These are phyloP conservation scores for Dactylonectria macrodidyma DNA, from an alignment of 2,329 filamentous ascomycete genomes.

Conservation along the genomic window DNA sequence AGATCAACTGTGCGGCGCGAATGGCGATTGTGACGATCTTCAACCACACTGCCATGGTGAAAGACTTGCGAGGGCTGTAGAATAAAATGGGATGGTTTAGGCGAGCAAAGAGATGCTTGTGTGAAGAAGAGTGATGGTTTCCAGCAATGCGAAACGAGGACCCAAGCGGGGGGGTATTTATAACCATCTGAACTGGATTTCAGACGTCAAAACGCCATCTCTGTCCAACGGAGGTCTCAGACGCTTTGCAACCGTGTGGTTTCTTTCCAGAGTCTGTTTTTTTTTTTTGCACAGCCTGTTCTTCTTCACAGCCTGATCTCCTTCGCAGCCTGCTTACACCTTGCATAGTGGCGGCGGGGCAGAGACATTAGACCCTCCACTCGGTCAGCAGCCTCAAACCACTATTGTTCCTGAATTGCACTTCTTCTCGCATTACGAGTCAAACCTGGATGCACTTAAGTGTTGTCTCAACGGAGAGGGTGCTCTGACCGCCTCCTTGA, in stretches of 20 bases:
- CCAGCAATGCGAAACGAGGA: background rate
- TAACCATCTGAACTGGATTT: background rate
- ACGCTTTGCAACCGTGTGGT: too few species aligned
- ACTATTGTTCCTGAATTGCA: background rate
- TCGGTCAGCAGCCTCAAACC: background rate
- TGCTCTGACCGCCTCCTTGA: too few species aligned
- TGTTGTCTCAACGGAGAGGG: too few species aligned
- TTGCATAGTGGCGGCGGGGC: background rate
- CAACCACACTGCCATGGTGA: constrained; percentile 7
- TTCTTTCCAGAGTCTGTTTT: background rate
- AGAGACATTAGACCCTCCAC: background rate
- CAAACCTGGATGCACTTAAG: too few species aligned
- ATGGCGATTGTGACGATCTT: constrained; percentile 17
- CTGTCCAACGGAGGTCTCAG: too few species aligned
- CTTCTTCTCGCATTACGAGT: too few species aligned
- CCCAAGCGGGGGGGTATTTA: background rate
- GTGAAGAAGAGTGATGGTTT: background rate
- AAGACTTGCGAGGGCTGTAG: background rate
- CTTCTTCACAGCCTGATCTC: background rate
- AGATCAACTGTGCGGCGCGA: constrained; percentile 9
- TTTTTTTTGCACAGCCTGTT: too few species aligned
- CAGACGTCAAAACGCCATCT: background rate
- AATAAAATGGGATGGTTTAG: background rate
- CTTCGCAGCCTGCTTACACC: background rate
- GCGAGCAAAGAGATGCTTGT: background rate